Percentiles rank a stretch among this genome's conserved stretches.
Evolutionary conservation across 202 grass and related monocot species (phyloP).

Genomic region (Thinopyrum obtusiflorum): DNA sequence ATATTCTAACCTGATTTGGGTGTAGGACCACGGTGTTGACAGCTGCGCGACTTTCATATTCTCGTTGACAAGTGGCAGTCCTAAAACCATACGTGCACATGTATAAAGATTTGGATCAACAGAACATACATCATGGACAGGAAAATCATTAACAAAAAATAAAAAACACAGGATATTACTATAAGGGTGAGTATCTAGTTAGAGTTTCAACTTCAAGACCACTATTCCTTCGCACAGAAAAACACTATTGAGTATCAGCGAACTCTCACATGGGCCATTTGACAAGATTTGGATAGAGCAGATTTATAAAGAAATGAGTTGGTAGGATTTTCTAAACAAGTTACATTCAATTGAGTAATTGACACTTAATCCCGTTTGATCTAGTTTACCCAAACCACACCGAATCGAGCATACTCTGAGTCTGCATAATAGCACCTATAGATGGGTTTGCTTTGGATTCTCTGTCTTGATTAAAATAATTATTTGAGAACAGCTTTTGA

Average conservation of each 20-base stretch:
- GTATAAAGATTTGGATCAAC: constrained; percentile 20
- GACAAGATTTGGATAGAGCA: background rate
- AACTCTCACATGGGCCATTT: background rate
- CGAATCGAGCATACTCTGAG: background rate
- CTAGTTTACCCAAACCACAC: background rate
- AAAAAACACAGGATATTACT: background rate
- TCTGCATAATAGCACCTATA: background rate
- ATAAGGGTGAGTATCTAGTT: background rate
- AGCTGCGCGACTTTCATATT: constrained; percentile 93
- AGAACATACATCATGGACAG: background rate
- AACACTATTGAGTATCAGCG: background rate
- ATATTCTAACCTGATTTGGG: constrained; percentile 79
- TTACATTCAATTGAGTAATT: background rate
- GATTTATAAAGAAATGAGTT: background rate
- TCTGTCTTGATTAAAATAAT: background rate
- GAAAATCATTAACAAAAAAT: constrained; percentile 1
- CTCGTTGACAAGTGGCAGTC: constrained; percentile 83
- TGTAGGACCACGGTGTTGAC: constrained; percentile 95
- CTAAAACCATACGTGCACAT: constrained; percentile 43
- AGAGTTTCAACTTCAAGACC: background rate
- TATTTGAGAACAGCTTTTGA: constrained; percentile 7
- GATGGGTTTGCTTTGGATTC: background rate
- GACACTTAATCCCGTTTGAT: background rate
- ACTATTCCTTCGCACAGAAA: background rate
- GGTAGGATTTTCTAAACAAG: background rate